Evolutionary conservation across 371 early-diverging fungal species (phyloP), one percentile per base, ranked within the genome.

Genomic region (Rhizopus sp.): DNA sequence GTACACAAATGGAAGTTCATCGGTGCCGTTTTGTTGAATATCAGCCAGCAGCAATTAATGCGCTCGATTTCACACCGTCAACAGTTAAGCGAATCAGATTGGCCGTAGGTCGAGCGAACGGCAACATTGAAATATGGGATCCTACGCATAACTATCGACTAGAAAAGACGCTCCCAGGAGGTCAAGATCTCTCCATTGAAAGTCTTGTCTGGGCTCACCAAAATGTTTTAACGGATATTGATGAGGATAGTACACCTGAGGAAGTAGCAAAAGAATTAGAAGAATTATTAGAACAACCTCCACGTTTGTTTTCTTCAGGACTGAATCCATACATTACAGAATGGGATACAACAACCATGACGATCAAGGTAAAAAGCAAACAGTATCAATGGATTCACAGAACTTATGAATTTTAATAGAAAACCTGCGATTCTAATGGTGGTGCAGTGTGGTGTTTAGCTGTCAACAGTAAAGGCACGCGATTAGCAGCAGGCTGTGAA

Each of bases 401-500:
- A 29, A 17, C 41, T 23, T 13, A 16, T 48, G 17, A 8, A 5
- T 56, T 33, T 52, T 15, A 33, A 30, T 57, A 69, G 67, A 49
- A 46, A 61, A 63, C 68, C 4, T 82, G 89, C 7, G 92, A 93
- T 60, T 90, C 91, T 15, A 85, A 89, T 55, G 98, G 98, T 64
- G 97, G 98, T 37, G 90, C 96, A 4, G 83, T 96, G 15, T 95
- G 96, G 95, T 92, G 93, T 70, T 86, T 95, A 80, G 87, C 92
- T n/a, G 87, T 84, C 9, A 90, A 91, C 57, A 87, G 82, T 31
- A 76, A 76, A 32, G 85, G 91, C 56, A 90, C 91, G 8, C 68
- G 78, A 33, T 75, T 97, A 23, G 96, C 94, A 17, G 86, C 94
- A 31, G 97, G 95, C 12, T 95, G 94, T 64, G 97, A 95, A 64